Percentiles rank a stretch among this genome's conserved stretches.
These are phyloP conservation scores for Chamaenerion angustifolium DNA, from an alignment of 345 rosid genomes.

Conservation along the genomic window DNA sequence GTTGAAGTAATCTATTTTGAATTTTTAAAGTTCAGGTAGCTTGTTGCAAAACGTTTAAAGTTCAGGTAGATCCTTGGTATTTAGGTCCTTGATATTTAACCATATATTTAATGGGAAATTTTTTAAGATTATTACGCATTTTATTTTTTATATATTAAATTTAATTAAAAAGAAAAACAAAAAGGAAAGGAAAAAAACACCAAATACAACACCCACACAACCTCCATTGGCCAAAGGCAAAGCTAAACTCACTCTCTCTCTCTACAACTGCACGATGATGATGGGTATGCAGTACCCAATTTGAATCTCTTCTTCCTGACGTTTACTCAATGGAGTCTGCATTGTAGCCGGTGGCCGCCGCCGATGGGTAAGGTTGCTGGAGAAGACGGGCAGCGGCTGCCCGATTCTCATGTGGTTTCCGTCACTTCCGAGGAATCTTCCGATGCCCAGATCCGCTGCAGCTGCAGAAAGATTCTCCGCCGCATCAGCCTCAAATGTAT, in stretches of 20 bases:
- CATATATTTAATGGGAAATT: too few relatives aligned
- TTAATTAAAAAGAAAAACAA: too few relatives aligned
- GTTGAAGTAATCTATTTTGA: too few relatives aligned
- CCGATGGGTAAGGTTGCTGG: conserved; percentile 48
- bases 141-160: too few relatives aligned
- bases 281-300: conserved; percentile 1
- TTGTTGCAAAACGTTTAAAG: too few relatives aligned
- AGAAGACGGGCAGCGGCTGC: conserved; percentile 46
- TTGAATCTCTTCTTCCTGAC: neutral
- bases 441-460: conserved; percentile 14
- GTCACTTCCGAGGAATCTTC: conserved; percentile 8
- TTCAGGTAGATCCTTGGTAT: too few relatives aligned
- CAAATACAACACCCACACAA: too few relatives aligned
- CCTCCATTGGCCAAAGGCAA: too few relatives aligned
- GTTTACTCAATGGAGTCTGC: conserved; percentile 6
- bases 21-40: too few relatives aligned
- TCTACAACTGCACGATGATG: neutral
- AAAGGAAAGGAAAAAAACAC: too few relatives aligned
- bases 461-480: conserved; percentile 24
- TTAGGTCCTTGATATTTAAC: too few relatives aligned
- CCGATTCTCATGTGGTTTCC: conserved; percentile 16
- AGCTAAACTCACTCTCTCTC: conserved; percentile 5
- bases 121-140: too few relatives aligned
- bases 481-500: conserved; percentile 46
- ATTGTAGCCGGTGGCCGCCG: conserved; percentile 5